Conservation (phyloP, 2,329 filamentous ascomycete genomes). For the Verticillium zaregamsianum region DNA sequence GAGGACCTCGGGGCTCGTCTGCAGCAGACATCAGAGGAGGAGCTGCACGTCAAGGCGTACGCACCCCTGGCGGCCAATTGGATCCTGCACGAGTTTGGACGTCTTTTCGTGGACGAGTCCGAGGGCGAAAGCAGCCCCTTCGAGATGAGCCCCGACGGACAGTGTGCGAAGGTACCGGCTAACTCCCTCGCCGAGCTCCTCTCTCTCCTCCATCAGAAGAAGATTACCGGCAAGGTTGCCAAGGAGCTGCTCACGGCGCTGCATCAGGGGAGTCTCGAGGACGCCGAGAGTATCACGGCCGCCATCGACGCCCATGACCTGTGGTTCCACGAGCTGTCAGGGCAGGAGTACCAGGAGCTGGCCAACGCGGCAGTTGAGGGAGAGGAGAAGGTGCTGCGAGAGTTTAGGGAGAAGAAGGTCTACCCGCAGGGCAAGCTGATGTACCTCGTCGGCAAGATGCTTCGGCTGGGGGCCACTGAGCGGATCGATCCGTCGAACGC, state of each 20-base stretch:
- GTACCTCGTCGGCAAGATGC: conserved; percentile 57
- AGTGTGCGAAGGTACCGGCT: conserved; percentile 42
- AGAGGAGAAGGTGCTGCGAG: conserved; percentile 41
- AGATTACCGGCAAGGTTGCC: conserved; percentile 53
- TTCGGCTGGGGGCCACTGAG: conserved; percentile 48
- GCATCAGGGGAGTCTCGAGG: conserved; percentile 42
- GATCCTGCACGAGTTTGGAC: conserved; percentile 73
- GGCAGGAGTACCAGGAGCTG: conserved; percentile 43
- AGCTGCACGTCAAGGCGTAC: conserved; percentile 27
- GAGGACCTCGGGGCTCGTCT: conserved; percentile 33
- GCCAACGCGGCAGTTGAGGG: conserved; percentile 38
- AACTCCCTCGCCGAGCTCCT: conserved; percentile 47
- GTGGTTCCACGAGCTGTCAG: conserved; percentile 50
- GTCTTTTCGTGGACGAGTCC: conserved; percentile 52
- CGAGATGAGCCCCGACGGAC: conserved; percentile 41
- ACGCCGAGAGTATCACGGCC: conserved; percentile 30
- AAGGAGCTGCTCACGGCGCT: conserved; percentile 54
- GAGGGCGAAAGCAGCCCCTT: conserved; percentile 9
- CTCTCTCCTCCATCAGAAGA: conserved; percentile 38
- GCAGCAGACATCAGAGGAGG: conserved; percentile 11
- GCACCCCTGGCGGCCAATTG: conserved; percentile 54
- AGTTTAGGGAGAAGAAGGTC: conserved; percentile 35
- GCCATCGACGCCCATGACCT: conserved; percentile 42
- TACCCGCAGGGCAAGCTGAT: conserved; percentile 57
- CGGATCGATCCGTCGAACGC: conserved; percentile 50